Base-by-base conservation (phyloP, 2,329 filamentous ascomycete genomes). In the Madurella fahalii region DNA sequence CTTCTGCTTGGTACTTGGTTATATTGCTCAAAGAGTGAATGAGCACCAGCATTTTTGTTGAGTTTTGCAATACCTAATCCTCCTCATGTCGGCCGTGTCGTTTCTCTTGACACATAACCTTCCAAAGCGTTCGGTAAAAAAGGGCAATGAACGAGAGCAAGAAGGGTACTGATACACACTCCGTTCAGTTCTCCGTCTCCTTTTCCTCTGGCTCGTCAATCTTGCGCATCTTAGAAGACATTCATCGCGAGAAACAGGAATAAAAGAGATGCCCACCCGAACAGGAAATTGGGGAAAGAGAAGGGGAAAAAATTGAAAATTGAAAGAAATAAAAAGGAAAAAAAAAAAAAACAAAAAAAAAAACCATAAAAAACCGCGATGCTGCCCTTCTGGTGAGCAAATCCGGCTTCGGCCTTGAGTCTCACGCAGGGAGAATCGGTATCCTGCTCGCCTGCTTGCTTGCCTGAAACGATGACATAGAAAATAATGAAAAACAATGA, bases 141-240 rank as follows among this genome's bases (percentile, higher is more conserved):
- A n/a, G n/a, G 15, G 43, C 42, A 25, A 49, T 49, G 47, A 59
- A 55, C 40, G 58, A 58, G 52, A 53, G 58, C 41, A 51, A 58
- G 54, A 59, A 59, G 50, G 39, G 46, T 52, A 60, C 39, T 50
- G 32, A 44, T 45, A 53, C 52, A 52, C 31, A 47, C 43, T 45
- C 11, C 53, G 34, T 56, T 57, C 30, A 25, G 39, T 54, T 13
- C n/a, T 44, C 50, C 17, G 13, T 51, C 39, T 53, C 53, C 34
- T 12, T 37, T 37, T 37, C 34, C 45, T 45, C 50, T n/a, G 11
- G 32, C 25, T 45, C 9, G 2, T 40, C 52, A 20, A 31, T 46
- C 34, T 25, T 25, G 25, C 7, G 3, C 25, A 25, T 25, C 25
- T 25, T 7, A 25, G 25, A 25, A 25, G n/a, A 25, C 25, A 25